These are phyloP conservation scores for Metschnikowia bowlesiae DNA, from an alignment of 805 yeast genomes.

Conservation along the genomic window DNA sequence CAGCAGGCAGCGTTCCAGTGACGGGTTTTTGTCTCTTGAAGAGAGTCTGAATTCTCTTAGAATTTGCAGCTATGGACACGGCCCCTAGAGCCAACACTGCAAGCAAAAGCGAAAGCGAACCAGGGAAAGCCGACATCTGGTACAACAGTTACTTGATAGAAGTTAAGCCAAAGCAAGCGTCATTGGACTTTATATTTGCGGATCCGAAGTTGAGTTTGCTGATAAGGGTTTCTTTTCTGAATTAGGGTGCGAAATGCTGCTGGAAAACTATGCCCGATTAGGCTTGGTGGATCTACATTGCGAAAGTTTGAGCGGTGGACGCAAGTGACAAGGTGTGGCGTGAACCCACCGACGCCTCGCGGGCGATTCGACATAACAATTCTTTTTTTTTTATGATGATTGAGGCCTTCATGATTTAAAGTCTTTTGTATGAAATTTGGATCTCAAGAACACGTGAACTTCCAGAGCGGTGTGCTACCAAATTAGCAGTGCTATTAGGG, in stretches of 20 bases:
- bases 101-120: neutral
- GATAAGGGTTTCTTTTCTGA: slow-evolving; percentile 2
- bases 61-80: neutral
- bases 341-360: too few relatives aligned
- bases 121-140: neutral
- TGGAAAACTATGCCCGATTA: slow-evolving; percentile 3
- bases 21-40: neutral
- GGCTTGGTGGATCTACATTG: neutral
- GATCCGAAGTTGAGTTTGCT: neutral
- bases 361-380: too few relatives aligned
- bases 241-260: slow-evolving; percentile 6
- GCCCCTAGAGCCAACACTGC: neutral
- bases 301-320: neutral
- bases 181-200: neutral
- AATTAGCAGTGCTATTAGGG: too few relatives aligned
- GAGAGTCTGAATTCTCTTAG: neutral
- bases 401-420: too few relatives aligned
- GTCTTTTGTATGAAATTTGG: too few relatives aligned
- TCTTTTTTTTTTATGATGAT: too few relatives aligned
- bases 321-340: neutral
- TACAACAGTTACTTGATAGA: neutral
- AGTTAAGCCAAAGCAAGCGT: neutral
- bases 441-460: too few relatives aligned
- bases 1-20: too few relatives aligned
- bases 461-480: too few relatives aligned